phyloP scores from a whole-genome alignment of 257 asterid genomes.

The Solanum pinnatisectum region DNA sequence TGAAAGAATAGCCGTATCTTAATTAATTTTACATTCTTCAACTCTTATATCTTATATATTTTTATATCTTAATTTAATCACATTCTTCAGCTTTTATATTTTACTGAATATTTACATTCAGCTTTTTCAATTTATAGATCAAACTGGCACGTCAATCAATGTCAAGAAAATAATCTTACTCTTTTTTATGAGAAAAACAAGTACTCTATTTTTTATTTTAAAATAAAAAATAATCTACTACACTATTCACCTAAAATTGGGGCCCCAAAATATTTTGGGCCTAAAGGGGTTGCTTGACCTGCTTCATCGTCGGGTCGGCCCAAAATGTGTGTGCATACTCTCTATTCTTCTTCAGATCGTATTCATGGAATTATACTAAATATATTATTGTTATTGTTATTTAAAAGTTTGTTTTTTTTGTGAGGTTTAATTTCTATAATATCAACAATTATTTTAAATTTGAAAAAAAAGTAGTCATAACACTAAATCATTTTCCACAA shows the following conservation, averaged over 20 bases:
- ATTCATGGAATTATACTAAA: no score
- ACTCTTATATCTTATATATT: neutral
- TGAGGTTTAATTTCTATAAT: neutral
- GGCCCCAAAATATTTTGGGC: neutral
- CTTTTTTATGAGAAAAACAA: neutral
- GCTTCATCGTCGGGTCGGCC: neutral
- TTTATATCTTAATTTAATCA: neutral
- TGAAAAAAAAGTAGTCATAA: neutral
- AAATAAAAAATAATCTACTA: neutral
- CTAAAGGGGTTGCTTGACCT: neutral
- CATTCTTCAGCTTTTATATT: neutral
- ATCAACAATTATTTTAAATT: neutral
- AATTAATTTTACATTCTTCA: neutral
- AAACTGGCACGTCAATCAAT: neutral
- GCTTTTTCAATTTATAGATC: neutral
- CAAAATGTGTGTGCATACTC: rapidly evolving
- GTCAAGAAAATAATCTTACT: neutral
- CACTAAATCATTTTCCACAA: neutral
- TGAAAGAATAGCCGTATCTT: neutral
- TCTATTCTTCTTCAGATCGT: no score
- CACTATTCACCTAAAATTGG: neutral
- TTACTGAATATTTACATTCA: neutral
- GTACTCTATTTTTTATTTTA: neutral
- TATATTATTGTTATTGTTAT: neutral
- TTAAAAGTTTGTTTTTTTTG: neutral